Evolutionary conservation across 345 rosid genomes (phyloP).

Genomic region (Turritis glabra): DNA sequence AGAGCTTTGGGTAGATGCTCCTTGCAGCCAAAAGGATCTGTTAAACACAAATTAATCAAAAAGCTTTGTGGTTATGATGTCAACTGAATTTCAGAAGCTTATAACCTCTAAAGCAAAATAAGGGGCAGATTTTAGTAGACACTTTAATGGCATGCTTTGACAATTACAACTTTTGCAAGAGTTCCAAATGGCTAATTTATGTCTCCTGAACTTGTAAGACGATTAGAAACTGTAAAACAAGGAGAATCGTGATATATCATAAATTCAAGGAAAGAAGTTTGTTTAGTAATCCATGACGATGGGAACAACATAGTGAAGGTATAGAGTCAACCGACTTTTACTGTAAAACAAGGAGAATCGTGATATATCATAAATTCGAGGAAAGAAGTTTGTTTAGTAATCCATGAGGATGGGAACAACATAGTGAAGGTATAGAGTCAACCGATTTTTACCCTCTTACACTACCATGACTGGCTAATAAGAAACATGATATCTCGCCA

Average conservation of each 20-base stretch:
- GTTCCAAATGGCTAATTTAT: neutral
- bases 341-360: neutral
- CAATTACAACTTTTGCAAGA: neutral
- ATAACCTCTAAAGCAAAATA: neutral
- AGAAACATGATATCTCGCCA: neutral
- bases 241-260: neutral
- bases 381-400: neutral
- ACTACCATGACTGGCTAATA: neutral
- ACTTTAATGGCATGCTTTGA: constrained; percentile 8
- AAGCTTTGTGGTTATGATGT: neutral
- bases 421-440: constrained; percentile 1
- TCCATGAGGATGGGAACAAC: constrained; percentile 7
- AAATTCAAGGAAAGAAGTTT: neutral
- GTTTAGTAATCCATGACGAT: constrained; percentile 7
- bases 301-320: neutral
- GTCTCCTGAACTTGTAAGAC: neutral
- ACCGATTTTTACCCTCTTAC: neutral
- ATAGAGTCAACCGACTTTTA: neutral
- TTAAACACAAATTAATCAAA: neutral
- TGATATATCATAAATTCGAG: neutral
- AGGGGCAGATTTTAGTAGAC: neutral
- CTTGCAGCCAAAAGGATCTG: constrained; percentile 82
- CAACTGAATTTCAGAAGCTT: neutral
- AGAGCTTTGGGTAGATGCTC: constrained; percentile 78
- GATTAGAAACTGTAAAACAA: neutral